These are phyloP conservation scores for Suillus discolor DNA, from an alignment of 768 basidiomycete genomes.

Conservation along the genomic window DNA sequence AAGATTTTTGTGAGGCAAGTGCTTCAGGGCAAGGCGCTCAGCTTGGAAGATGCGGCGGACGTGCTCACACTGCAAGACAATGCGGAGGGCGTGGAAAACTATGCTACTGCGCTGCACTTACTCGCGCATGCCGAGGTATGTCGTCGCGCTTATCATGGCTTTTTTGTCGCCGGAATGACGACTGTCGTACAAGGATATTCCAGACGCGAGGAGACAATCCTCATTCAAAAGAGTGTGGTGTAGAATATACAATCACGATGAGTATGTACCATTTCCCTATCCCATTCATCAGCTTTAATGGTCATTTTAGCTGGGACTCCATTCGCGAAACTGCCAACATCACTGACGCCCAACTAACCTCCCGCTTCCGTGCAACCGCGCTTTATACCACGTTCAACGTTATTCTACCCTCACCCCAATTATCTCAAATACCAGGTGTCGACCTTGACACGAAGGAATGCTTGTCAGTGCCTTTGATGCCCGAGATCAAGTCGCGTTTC, in stretches of 20 bases:
- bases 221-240: slow-evolving; percentile 85
- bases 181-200: slow-evolving; percentile 52
- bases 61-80: slow-evolving; percentile 88
- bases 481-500: slow-evolving; percentile 72
- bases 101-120: slow-evolving; percentile 67
- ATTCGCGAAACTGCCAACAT: slow-evolving; percentile 76
- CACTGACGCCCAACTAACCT: slow-evolving; percentile 75
- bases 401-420: slow-evolving; percentile 39
- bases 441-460: slow-evolving; percentile 60
- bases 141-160: slow-evolving; percentile 6
- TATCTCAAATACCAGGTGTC: slow-evolving; percentile 46
- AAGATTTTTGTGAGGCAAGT: slow-evolving; percentile 67
- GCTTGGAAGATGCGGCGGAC: slow-evolving; percentile 82
- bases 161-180: neutral
- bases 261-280: slow-evolving; percentile 54
- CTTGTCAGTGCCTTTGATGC: slow-evolving; percentile 54
- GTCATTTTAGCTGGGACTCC: slow-evolving; percentile 64
- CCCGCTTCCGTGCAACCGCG: slow-evolving; percentile 73
- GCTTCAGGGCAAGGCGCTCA: slow-evolving; percentile 72
- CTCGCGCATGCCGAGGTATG: slow-evolving; percentile 57
- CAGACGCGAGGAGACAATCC: slow-evolving; percentile 66
- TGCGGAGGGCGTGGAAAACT: slow-evolving; percentile 56
- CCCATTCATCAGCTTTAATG: neutral
- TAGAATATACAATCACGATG: slow-evolving; percentile 83
- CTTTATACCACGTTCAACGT: slow-evolving; percentile 66